Conservation (phyloP, 2,329 filamentous ascomycete genomes). For the Colletotrichum musicola region DNA sequence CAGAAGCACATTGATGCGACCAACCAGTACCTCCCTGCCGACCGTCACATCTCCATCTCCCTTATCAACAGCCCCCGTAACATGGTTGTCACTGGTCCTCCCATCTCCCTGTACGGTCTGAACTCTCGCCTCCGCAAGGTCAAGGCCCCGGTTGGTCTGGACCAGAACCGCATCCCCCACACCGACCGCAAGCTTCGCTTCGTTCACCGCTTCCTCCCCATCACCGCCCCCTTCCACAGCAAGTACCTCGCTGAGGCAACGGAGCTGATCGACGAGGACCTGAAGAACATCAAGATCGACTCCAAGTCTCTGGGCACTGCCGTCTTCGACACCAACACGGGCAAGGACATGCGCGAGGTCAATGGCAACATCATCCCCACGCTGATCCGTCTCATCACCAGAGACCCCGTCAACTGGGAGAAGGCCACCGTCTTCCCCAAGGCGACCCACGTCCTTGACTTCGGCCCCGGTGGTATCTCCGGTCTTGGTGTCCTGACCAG, state of each 20-base stretch:
- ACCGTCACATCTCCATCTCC: constrained; percentile 94
- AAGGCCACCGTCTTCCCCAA: constrained; percentile 90
- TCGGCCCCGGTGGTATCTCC: constrained; percentile 96
- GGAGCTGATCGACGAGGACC: constrained; percentile 85
- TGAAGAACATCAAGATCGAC: constrained; percentile 84
- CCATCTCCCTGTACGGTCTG: constrained; percentile 94
- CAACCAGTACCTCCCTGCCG: constrained; percentile 93
- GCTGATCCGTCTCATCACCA: constrained; percentile 92
- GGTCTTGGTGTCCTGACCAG: constrained; percentile 96
- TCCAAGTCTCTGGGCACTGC: constrained; percentile 81
- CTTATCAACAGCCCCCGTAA: constrained; percentile 97
- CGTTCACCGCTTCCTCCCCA: constrained; percentile 95
- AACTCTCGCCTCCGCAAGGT: constrained; percentile 96
- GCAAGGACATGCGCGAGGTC: constrained; percentile 82
- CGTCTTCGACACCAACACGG: constrained; percentile 91
- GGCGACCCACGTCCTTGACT: constrained; percentile 95
- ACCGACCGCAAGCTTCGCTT: constrained; percentile 97
- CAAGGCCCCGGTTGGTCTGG: constrained; percentile 96
- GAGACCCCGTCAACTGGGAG: constrained; percentile 96
- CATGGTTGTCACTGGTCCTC: constrained; percentile 95
- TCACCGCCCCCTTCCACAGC: constrained; percentile 98
- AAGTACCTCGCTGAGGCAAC: constrained; percentile 89
- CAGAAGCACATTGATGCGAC: constrained; percentile 97
- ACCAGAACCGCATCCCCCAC: constrained; percentile 94
- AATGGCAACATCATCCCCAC: constrained; percentile 86